phyloP scores from a whole-genome alignment of 352 stramenopile genomes.

The Blastocystis sp. region DNA sequence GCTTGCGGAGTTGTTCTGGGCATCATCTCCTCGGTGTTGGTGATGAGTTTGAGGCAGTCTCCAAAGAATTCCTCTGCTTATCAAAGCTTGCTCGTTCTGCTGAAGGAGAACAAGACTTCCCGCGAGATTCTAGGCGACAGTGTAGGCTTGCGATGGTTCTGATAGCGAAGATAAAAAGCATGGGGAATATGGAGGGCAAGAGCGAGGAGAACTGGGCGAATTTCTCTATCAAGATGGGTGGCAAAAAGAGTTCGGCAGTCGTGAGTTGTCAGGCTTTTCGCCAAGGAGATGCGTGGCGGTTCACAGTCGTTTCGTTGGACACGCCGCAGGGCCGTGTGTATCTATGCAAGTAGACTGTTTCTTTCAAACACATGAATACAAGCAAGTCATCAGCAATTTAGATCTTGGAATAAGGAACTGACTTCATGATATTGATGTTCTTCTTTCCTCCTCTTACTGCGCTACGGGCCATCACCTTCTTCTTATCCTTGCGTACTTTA shows the following conservation, averaged over 20 bases:
- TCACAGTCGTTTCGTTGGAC: slow-evolving; percentile 48
- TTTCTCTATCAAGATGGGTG: slow-evolving; percentile 59
- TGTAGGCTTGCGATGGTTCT: neutral
- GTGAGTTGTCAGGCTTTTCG: slow-evolving; percentile 35
- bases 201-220: slow-evolving; percentile 59
- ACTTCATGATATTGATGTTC: slow-evolving; percentile 48
- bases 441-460: slow-evolving; percentile 51
- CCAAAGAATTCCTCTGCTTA: slow-evolving; percentile 34
- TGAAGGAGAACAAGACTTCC: slow-evolving; percentile 12
- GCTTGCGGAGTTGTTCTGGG: slow-evolving; percentile 22
- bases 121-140: neutral
- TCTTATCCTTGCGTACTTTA: slow-evolving; percentile 26
- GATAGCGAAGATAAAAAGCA: neutral
- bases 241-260: neutral
- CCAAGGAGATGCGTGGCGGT: slow-evolving; percentile 22
- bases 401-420: slow-evolving; percentile 47
- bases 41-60: neutral
- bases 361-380: slow-evolving; percentile 2
- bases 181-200: slow-evolving; percentile 1
- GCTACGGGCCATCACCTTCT: slow-evolving; percentile 29
- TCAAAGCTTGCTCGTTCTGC: slow-evolving; percentile 24
- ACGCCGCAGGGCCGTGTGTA: neutral
- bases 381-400: slow-evolving; percentile 1
- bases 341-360: slow-evolving; percentile 52
- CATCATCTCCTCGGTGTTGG: slow-evolving; percentile 19